Conservation (phyloP, 2,329 filamentous ascomycete species). For the Fusarium sp. region DNA sequence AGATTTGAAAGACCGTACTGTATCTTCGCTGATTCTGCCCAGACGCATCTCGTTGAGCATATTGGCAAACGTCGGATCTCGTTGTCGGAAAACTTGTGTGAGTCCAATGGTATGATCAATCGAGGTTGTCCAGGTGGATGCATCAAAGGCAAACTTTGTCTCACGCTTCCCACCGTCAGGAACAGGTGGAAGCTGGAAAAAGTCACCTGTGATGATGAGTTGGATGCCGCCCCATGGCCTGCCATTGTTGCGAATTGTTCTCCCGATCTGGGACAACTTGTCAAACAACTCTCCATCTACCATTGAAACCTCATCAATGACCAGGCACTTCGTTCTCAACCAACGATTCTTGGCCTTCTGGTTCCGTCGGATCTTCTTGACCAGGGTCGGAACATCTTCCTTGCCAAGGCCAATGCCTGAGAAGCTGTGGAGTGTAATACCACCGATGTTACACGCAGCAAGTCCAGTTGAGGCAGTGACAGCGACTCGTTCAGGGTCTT, state of each 20-base stretch:
- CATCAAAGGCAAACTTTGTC: constrained; percentile 93
- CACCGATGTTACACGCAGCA: constrained; percentile 96
- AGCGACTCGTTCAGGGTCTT: constrained; percentile 86
- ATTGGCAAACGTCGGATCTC: constrained; percentile 85
- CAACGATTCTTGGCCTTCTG: constrained; percentile 89
- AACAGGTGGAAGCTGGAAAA: constrained; percentile 96
- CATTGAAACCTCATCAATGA: constrained; percentile 98
- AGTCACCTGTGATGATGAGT: constrained; percentile 94
- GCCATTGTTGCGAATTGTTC: constrained; percentile 88
- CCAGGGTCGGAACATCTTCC: constrained; percentile 80
- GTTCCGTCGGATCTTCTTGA: constrained; percentile 92
- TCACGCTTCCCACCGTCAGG: constrained; percentile 77
- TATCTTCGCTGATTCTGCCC: constrained; percentile 81
- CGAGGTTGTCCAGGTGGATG: constrained; percentile 88
- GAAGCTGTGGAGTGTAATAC: constrained; percentile 96
- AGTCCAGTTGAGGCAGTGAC: constrained; percentile 96
- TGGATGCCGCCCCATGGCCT: constrained; percentile 96
- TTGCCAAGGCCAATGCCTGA: constrained; percentile 93
- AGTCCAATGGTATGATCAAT: constrained; percentile 96
- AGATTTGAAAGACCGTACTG: constrained; percentile 79
- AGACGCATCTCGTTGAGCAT: constrained; percentile 99
- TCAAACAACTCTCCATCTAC: constrained; percentile 97
- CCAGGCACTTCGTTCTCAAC: constrained; percentile 86
- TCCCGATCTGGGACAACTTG: constrained; percentile 90
- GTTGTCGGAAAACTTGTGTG: constrained; percentile 96